Evolutionary conservation across 106 monocot species (phyloP).

Genomic region (Hemerocallis citrina): DNA sequence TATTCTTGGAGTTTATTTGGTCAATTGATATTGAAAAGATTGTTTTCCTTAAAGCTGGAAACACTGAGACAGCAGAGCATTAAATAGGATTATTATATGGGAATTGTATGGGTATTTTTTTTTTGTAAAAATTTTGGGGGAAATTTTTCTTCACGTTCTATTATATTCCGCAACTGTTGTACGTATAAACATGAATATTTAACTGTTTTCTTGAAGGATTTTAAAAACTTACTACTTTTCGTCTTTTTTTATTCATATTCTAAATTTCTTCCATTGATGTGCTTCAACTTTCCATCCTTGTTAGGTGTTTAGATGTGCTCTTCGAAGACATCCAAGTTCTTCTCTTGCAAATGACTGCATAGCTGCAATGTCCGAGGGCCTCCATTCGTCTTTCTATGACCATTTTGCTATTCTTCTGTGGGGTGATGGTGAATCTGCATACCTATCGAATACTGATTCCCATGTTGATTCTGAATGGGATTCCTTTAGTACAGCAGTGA

Average conservation of each 20-base stretch:
- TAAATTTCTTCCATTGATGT: neutral
- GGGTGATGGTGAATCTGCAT: conserved; percentile 36
- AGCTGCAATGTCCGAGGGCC: conserved; percentile 66
- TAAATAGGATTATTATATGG: no score
- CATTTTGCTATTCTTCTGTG: conserved; percentile 59
- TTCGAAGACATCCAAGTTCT: conserved; percentile 56
- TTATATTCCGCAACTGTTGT: no score
- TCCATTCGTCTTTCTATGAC: conserved; percentile 51
- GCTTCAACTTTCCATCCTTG: neutral
- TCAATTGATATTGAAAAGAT: no score
- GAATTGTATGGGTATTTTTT: no score
- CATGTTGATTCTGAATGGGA: conserved; percentile 78
- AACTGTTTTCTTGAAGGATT: no score
- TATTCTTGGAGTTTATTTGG: no score
- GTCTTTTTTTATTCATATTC: neutral
- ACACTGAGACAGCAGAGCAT: no score
- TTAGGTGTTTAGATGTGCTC: conserved; percentile 80
- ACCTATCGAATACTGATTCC: conserved; percentile 29
- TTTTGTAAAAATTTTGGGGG: no score
- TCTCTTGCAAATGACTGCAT: conserved; percentile 77
- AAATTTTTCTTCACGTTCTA: no score
- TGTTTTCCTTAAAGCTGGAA: no score
- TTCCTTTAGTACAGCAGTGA: conserved; percentile 39
- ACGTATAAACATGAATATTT: no score
- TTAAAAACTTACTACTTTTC: no score